Evolutionary conservation across 225 moss, liverwort and hornwort species (phyloP).

Genomic region (Pseudoscleropodium purum): DNA sequence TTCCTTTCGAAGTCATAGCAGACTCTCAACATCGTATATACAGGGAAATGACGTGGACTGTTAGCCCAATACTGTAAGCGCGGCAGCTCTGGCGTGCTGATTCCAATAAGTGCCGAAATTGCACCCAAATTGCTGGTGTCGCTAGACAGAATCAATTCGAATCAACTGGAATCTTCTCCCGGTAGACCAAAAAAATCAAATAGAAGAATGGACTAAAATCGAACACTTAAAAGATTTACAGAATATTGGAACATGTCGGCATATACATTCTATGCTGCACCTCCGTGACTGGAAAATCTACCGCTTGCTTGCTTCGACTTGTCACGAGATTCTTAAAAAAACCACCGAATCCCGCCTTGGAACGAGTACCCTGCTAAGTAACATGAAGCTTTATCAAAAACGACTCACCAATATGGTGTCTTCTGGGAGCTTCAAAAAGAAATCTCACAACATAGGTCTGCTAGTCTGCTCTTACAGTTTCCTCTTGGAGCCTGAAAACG

Average conservation of each 20-base stretch:
- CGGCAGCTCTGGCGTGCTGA: background rate
- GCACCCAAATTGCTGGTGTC: background rate
- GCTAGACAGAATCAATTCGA: background rate
- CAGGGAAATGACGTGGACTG: background rate
- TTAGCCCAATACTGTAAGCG: background rate
- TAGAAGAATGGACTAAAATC: background rate
- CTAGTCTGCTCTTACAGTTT: slow-evolving; percentile 15
- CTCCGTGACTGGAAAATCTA: background rate
- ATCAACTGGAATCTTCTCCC: background rate
- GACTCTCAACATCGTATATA: background rate
- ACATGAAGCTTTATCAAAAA: background rate
- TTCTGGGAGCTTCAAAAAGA: background rate
- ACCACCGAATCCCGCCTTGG: background rate
- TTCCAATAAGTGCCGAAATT: background rate
- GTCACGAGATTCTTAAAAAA: background rate
- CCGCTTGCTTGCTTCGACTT: background rate
- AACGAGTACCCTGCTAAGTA: background rate
- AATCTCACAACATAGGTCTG: background rate
- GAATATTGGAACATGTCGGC: background rate
- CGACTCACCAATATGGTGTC: background rate
- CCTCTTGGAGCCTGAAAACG: slow-evolving; percentile 33
- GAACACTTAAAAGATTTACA: background rate
- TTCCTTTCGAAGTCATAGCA: background rate
- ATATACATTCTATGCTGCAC: background rate
- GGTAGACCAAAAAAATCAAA: background rate